A percentile compares a stretch with the other conserved stretches of the same genome.
Conservation (phyloP, 495 filamentous ascomycete species). For the Friedmanniomyces simplex region DNA sequence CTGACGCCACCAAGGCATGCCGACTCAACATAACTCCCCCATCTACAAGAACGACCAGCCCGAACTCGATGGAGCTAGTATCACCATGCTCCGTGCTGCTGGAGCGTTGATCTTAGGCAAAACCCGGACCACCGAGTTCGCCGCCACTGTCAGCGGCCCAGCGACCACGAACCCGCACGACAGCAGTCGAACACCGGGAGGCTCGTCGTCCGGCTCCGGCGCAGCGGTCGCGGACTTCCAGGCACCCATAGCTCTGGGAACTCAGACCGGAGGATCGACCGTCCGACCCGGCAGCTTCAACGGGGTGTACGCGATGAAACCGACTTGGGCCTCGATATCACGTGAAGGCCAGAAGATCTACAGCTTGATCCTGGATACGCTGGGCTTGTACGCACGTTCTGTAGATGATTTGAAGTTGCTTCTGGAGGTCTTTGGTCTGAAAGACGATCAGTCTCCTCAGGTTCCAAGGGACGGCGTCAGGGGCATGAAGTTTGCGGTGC, state of each 20-base stretch:
- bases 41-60: conserved; percentile 34
- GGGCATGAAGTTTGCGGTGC: conserved; percentile 38
- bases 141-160: conserved; percentile 31
- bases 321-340: conserved; percentile 45
- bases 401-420: conserved; percentile 43
- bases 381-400: conserved; percentile 41
- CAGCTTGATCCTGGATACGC: conserved; percentile 41
- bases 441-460: conserved; percentile 34
- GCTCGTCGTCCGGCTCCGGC: conserved; percentile 44
- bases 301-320: conserved; percentile 46
- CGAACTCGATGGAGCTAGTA: conserved; percentile 33
- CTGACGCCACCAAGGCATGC: conserved; percentile 30
- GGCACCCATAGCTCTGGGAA: conserved; percentile 38
- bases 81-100: conserved; percentile 37
- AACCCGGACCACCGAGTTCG: conserved; percentile 45
- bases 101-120: conserved; percentile 43
- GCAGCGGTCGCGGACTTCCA: conserved; percentile 44
- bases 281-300: conserved; percentile 45
- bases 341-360: conserved; percentile 42
- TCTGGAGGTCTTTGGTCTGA: conserved; percentile 36
- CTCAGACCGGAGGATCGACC: conserved; percentile 41
- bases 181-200: conserved; percentile 39
- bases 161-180: conserved; percentile 41
- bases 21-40: conserved; percentile 41
- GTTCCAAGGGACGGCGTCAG: conserved; percentile 27